Base-by-base conservation (phyloP, 73 alveolate genomes). In the Blepharisma japonicum region DNA sequence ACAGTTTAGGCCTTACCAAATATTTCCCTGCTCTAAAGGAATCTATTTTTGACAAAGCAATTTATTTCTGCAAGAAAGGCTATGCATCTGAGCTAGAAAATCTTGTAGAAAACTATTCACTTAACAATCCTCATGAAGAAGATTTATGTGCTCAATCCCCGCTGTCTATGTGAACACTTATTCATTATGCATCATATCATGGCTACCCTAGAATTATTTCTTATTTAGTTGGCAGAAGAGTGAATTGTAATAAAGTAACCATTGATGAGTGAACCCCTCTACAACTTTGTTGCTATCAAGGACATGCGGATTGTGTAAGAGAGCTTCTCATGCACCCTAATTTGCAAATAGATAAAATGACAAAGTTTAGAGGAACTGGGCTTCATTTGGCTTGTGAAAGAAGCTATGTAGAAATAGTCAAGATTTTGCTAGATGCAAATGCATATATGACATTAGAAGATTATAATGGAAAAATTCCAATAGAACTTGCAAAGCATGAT, bases 301-400 rank as follows among this genome's bases (percentile, higher is more conserved):
- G 46, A 20, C 74, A 61, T 61, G 39, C 39, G 14, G 47, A 61
- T 18, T 18, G 38, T 61, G 74, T 61, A 14, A 14, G 39, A 25
- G 23, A 39, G 2, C 47, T 61, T 20, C 14, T 11, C 23, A n/a
- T 14, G 14, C 74, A 61, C 47, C 14, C 14, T 14, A 61, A 25
- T 25, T 18, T 61, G 2, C 74, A 61, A 61, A 61, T 61, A 0
- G 23, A 61, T 5, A 61, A 61, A 61, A 18, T 39, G 23, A 61
- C 38, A 8, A 61, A 61, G 47, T 61, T 14, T 25, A n/a, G 74
- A 61, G 74, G 74, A 14, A 61, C 74, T 25, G 50, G 50, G 14
- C 74, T 61, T 61, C 74, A 61, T 25, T 25, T 61, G 23, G 46
- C 49, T 9, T 61, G 74, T 5, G 74, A 61, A 25, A n/a, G 74